Conservation (phyloP, 805 yeast genomes). For the Candida manassasensis region DNA sequence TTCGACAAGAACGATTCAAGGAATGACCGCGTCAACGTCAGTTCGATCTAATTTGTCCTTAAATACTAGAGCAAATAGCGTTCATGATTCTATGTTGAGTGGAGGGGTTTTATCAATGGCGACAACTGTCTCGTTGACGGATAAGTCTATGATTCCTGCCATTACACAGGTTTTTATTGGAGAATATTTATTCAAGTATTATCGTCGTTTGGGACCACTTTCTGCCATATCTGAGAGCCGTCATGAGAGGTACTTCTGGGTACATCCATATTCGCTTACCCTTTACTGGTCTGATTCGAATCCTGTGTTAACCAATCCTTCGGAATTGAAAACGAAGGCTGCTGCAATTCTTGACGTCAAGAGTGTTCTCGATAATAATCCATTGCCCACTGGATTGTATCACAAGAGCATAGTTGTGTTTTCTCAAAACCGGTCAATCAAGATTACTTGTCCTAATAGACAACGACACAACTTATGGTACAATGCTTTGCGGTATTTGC, state of each 20-base stretch:
- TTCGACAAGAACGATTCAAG: constrained; percentile 6
- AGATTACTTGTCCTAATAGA: constrained; percentile 82
- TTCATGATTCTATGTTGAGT: constrained; percentile 30
- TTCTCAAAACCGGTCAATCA: constrained; percentile 61
- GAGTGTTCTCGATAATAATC: constrained; percentile 78
- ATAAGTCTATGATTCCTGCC: constrained; percentile 73
- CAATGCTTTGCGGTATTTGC: constrained; percentile 71
- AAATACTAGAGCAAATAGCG: constrained; percentile 23
- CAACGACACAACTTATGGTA: constrained; percentile 90
- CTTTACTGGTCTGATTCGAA: constrained; percentile 83
- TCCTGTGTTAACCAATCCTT: constrained; percentile 69
- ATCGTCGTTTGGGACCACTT: constrained; percentile 69
- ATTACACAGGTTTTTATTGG: constrained; percentile 93
- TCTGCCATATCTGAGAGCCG: constrained; percentile 72
- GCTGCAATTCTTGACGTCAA: constrained; percentile 77
- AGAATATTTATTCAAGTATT: constrained; percentile 82
- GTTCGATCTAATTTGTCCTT: constrained; percentile 27
- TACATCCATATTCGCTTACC: constrained; percentile 89
- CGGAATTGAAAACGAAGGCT: constrained; percentile 65
- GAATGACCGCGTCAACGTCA: constrained; percentile 17
- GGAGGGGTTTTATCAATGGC: constrained; percentile 41
- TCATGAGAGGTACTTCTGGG: constrained; percentile 93
- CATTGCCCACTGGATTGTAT: constrained; percentile 83
- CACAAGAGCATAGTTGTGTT: constrained; percentile 78
- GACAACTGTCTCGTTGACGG: constrained; percentile 62